These are phyloP conservation scores for Lathyrus tuberosus DNA, from an alignment of 306 rosid species.

Conservation along the genomic window DNA sequence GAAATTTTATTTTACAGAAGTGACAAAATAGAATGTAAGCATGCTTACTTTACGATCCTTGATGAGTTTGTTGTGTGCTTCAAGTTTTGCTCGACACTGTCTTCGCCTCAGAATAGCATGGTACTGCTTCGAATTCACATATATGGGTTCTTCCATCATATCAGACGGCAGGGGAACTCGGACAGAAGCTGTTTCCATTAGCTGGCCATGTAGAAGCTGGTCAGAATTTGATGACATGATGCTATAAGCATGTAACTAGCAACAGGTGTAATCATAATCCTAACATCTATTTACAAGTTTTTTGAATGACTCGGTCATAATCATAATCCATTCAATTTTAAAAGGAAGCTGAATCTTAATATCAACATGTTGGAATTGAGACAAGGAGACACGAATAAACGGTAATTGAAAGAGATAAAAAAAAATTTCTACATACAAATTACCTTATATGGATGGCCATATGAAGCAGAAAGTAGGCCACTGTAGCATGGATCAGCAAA, in stretches of 20 bases:
- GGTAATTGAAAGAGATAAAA: conserved; percentile 8
- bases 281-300: background rate
- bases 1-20: background rate
- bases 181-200: conserved; percentile 50
- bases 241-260: conserved; percentile 33
- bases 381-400: conserved; percentile 3
- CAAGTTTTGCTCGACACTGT: conserved; percentile 79
- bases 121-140: conserved; percentile 89
- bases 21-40: background rate
- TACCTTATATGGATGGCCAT: conserved; percentile 54
- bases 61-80: conserved; percentile 65
- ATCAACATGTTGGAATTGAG: background rate
- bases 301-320: background rate
- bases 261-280: conserved; percentile 25
- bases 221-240: conserved; percentile 21
- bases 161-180: conserved; percentile 64
- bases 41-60: conserved; percentile 67
- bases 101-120: conserved; percentile 90
- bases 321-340: background rate
- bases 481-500: conserved; percentile 51
- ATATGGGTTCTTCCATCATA: conserved; percentile 62
- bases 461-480: conserved; percentile 50
- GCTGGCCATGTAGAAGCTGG: conserved; percentile 53
- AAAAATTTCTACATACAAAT: background rate
- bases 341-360: background rate